Conservation (phyloP, 306 rosid species). For the Luffa aegyptiaca region DNA sequence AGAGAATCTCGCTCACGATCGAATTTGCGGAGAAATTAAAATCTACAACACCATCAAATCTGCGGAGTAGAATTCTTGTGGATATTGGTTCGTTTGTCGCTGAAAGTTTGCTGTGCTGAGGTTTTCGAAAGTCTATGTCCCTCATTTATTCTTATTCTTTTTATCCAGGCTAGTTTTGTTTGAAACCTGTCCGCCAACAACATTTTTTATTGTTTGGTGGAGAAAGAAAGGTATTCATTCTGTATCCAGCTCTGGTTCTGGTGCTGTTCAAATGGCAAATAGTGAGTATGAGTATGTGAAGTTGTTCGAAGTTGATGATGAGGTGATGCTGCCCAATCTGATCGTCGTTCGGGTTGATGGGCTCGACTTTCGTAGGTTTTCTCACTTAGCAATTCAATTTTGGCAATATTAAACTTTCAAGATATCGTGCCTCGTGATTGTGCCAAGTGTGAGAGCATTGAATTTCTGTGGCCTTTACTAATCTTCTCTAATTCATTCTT, state of each 20-base stretch:
- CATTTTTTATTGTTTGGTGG: neutral
- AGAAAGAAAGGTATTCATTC: neutral
- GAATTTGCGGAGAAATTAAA: neutral
- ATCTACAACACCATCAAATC: neutral
- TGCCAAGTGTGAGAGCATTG: neutral
- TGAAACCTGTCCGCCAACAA: neutral
- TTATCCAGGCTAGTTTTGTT: neutral
- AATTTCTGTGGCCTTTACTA: neutral
- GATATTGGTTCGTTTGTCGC: neutral
- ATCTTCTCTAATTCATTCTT: neutral
- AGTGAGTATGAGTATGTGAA: slow-evolving; percentile 75
- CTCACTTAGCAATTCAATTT: neutral
- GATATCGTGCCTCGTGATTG: neutral
- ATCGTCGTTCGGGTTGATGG: slow-evolving; percentile 50
- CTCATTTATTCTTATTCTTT: neutral
- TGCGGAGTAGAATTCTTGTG: neutral
- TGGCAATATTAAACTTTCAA: neutral
- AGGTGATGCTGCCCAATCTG: slow-evolving; percentile 58
- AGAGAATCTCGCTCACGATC: neutral
- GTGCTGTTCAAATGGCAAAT: slow-evolving; percentile 45
- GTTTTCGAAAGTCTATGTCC: neutral
- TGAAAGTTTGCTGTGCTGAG: neutral
- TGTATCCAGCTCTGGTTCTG: neutral
- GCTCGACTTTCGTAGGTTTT: slow-evolving; percentile 32
- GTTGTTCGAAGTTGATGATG: slow-evolving; percentile 61